Base-by-base conservation (phyloP, 2,329 filamentous ascomycete species). In the Colletotrichum navitas region DNA sequence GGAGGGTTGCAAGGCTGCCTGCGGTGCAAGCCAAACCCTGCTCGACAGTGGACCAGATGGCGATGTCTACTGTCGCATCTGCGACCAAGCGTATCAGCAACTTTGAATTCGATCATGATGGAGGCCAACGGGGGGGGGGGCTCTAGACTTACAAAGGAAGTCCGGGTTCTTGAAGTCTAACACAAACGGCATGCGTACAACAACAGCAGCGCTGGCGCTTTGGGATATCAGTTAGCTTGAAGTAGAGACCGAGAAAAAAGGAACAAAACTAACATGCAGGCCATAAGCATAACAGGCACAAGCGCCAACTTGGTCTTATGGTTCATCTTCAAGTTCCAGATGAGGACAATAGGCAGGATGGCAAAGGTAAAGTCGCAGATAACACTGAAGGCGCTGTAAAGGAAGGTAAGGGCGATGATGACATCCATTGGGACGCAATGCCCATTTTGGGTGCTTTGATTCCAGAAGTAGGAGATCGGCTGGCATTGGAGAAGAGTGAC, bases 311-410 rank as follows among this genome's bases (percentile, higher is more conserved):
- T 91, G 3, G 84, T 86, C 73, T 81, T 83, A 10, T 73, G 75
- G 58, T 85, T 84, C 85, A 91, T 89, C 67, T 89, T 85, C 45
- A 90, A 76, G 36, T 84, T 83, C 80, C 83, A 86, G 2, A 91
- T 83, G 8, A 92, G 80, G 71, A 86, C 85, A 8, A 87, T 82
- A 1, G 87, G 87, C 5, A 89, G 76, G n/a, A 89, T 77, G 7
- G 86, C 86, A 66, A 88, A 83, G 0, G 83, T 84, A 59, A 88
- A 84, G 76, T 90, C 87, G 60, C 83, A 85, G 34, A 85, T 76
- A 51, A 86, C 84, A 51, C 84, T 86, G 34, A 83, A 80, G 3
- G 80, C 83, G 73, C 86, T 87, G 77, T 88, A 88, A 2, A 86
- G 77, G 68, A 88, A 87, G 11, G 85, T 86, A 34, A 89, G 82